Evolutionary conservation across 2,329 filamentous ascomycete genomes (phyloP), one percentile per base, ranked within the genome.

Genomic region (Fusarium mundagurra): DNA sequence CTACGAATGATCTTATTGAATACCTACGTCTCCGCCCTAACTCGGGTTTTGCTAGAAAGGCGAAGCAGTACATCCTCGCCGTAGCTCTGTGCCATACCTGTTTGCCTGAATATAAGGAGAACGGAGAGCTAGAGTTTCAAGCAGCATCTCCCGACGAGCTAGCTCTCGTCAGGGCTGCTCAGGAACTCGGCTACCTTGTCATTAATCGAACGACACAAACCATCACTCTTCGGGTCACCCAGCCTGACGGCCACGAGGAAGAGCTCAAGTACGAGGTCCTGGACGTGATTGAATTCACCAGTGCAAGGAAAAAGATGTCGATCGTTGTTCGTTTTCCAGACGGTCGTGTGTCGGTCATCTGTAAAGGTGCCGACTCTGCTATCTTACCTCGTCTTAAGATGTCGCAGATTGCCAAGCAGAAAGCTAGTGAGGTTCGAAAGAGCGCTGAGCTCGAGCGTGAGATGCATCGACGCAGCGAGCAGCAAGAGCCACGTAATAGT

Each of bases 21-120:
- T 97, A 94, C 73, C 92, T 98, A 48, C 90, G 92, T 61, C 84
- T 89, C 51, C 91, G 93, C 64, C 95, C 95, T 0, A 88, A 93
- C 69, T 94, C 94, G 0, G 80, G 90, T 3, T 97, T 98, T 78
- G 91, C 95, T 2, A 89, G 89, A 67, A 95, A 94, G 78, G 93
- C 92, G 2, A 92, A 92, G 69, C 91, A 97, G 79, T 96, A 97
- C 75, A 89, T 98, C 8, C 86, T 98, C 8, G 93, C 92, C 1
- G 88, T 98, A 77, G 94, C 95, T 2, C 85, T 98, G 3, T 98
- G 96, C 76, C 95, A 98, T 80, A 97, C 95, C 2, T 98, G 95
- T 80, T 85, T 98, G 31, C 95, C 96, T 0, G 95, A 98, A 80
- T 86, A 91, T 50, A 90, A 79, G 31, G 88, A 80, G 14, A 87